Base-by-base conservation (phyloP, 305 asterid genomes). In the Fraxinus sp. region DNA sequence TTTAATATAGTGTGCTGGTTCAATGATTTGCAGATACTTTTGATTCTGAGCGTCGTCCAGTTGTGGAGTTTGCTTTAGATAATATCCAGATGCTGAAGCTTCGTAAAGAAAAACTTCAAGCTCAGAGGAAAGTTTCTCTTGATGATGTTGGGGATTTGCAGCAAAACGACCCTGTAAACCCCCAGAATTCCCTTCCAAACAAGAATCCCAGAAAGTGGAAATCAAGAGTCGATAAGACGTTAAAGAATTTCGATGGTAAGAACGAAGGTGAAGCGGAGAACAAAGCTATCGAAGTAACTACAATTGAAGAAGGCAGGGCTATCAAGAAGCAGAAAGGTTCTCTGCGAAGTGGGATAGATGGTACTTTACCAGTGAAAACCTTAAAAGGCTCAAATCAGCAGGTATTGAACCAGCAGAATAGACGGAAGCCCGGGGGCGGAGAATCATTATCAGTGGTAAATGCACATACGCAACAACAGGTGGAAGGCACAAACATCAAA, bases 41-140 rank as follows among this genome's bases (percentile, higher is more conserved):
- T 87, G 97, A 88, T 84, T 72, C 94, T 22, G 97, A 95, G 84
- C 94, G 88, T 81, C 99, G 98, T 74, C 99, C 99, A 1, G 94
- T 95, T 78, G 97, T 95, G 91, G 99, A 95, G 92, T 95, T 95
- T 89, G 98, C 99, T 79, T 81, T 95, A 75, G 98, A 95, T 81
- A 93, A 94, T 83, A 91, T 92, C 87, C 97, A 92, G 79, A 94
- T 87, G 83, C 83, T 95, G 90, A 93, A 89, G 92, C 94, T 68
- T 49, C 94, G 97, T 57, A 83, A 89, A 52, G 93, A 92, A 81
- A 95, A 89, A 87, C 84, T 89, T 81, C 88, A 88, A 87, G 62
- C 88, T 84, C 93, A 87, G 90, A 91, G 85, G 70, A 33, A 33
- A 33, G 89, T 72, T 39, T 80, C 74, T 75, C 83, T 14, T 80